Percentiles rank a stretch among this genome's conserved stretches.
phyloP scores from a whole-genome alignment of 169 alveolate species.

The Haemoproteus tartakovskyi region DNA sequence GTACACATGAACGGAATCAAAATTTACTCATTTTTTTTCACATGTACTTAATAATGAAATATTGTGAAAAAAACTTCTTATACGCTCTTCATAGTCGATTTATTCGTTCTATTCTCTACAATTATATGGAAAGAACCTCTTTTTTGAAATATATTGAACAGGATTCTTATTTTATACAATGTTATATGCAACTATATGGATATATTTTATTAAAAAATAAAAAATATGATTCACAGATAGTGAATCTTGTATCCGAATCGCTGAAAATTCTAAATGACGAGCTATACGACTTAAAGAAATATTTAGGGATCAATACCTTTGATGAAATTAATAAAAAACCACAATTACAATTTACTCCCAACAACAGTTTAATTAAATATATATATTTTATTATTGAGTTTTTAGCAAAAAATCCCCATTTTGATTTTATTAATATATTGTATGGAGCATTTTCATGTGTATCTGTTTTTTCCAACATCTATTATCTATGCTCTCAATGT shows the following conservation, averaged over 20 bases:
- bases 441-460: conserved; percentile 20
- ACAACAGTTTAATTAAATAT: conserved; percentile 12
- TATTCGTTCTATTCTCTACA: background rate
- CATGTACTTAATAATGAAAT: conserved; percentile 28
- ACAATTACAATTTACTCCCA: background rate
- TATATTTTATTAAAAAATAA: conserved; percentile 9
- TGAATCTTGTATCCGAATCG: conserved; percentile 2
- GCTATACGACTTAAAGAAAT: background rate
- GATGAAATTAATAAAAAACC: background rate
- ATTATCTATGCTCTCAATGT: background rate
- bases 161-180: background rate
- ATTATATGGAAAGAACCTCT: background rate
- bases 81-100: conserved; percentile 17
- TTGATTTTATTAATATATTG: conserved; percentile 5
- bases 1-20: background rate
- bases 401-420: conserved; percentile 2
- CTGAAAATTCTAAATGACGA: background rate
- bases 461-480: conserved; percentile 15
- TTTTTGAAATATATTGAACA: background rate
- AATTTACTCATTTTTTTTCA: conserved; percentile 8
- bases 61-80: conserved; percentile 12
- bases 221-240: background rate
- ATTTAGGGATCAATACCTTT: no score
- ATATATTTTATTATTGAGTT: conserved; percentile 12
- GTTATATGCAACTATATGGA: conserved; percentile 1